Evolutionary conservation across 2,329 filamentous ascomycete species (phyloP).

Genomic region (Lithohypha guttulata): DNA sequence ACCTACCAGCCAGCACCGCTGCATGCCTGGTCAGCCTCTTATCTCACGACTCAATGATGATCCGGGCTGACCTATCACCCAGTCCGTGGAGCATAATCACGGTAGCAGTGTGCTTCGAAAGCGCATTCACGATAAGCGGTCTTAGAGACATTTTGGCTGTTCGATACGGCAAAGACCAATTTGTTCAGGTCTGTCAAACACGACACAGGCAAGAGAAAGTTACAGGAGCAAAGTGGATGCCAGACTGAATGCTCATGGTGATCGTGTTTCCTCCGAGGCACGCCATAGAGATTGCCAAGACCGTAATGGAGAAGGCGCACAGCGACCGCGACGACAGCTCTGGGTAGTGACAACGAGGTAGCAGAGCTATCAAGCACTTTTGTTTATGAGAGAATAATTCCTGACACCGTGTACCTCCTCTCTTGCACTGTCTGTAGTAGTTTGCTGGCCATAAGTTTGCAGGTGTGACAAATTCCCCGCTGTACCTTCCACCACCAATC

Average conservation of each 20-base stretch:
- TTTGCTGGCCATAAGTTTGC: background rate
- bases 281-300: background rate
- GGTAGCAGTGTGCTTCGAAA: slow-evolving; percentile 78
- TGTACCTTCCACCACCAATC: slow-evolving; percentile 5
- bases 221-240: too few relatives aligned
- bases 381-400: too few relatives aligned
- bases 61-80: slow-evolving; percentile 61
- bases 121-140: slow-evolving; percentile 64
- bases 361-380: too few relatives aligned
- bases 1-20: slow-evolving; percentile 41
- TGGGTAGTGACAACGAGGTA: background rate
- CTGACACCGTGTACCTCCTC: too few relatives aligned
- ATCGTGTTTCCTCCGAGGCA: slow-evolving; percentile 1
- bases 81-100: slow-evolving; percentile 91
- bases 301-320: background rate
- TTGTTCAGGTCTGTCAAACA: too few relatives aligned
- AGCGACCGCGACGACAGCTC: background rate
- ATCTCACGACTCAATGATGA: background rate
- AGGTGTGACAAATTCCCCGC: background rate
- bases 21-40: slow-evolving; percentile 14
- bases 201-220: too few relatives aligned
- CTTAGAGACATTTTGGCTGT: slow-evolving; percentile 2
- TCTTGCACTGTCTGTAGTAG: too few relatives aligned
- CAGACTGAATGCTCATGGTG: background rate
- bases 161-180: too few relatives aligned